These are phyloP conservation scores for Colletotrichum sp. DNA, from an alignment of 2,329 filamentous ascomycete genomes.

Conservation along the genomic window DNA sequence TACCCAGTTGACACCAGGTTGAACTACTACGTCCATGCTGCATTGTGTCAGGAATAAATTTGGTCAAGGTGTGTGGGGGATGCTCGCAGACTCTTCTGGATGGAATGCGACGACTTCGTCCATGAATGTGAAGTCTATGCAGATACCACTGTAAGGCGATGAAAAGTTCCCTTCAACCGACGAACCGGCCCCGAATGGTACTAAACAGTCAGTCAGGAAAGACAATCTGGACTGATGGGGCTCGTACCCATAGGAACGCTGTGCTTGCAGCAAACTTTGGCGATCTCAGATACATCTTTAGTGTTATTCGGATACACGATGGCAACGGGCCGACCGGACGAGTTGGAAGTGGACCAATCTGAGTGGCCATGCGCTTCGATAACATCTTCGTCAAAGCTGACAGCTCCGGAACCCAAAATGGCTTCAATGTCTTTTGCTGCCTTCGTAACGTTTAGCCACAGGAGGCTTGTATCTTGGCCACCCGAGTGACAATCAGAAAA, in stretches of 20 bases:
- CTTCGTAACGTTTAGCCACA: not conserved
- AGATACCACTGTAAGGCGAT: slow-evolving; percentile 70
- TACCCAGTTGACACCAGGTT: slow-evolving; percentile 73
- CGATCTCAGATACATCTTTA: slow-evolving; percentile 68
- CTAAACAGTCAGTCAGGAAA: not conserved
- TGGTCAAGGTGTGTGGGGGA: accelerated
- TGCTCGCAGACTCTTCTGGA: slow-evolving; percentile 53
- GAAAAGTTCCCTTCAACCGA: slow-evolving; percentile 76
- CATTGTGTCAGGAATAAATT: accelerated
- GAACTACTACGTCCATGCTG: slow-evolving; percentile 72
- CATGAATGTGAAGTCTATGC: slow-evolving; percentile 74
- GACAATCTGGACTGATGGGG: not conserved
- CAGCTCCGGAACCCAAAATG: slow-evolving; percentile 59
- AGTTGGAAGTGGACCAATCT: slow-evolving; percentile 74
- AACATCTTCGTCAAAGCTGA: slow-evolving; percentile 69
- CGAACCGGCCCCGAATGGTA: slow-evolving; percentile 76
- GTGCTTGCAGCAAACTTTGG: slow-evolving; percentile 65
- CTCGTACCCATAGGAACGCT: slow-evolving; percentile 69
- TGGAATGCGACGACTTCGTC: slow-evolving; percentile 71
- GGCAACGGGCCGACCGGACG: slow-evolving; percentile 66
- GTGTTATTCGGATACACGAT: slow-evolving; percentile 70
- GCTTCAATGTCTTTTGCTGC: slow-evolving; percentile 1
- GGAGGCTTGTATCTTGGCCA: too few relatives aligned
- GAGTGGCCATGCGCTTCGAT: slow-evolving; percentile 70
- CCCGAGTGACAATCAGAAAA: too few relatives aligned